Evolutionary conservation across 371 early-diverging fungal species (phyloP), one percentile per base, ranked within the genome.

Genomic region (Rhizomucor miehei): DNA sequence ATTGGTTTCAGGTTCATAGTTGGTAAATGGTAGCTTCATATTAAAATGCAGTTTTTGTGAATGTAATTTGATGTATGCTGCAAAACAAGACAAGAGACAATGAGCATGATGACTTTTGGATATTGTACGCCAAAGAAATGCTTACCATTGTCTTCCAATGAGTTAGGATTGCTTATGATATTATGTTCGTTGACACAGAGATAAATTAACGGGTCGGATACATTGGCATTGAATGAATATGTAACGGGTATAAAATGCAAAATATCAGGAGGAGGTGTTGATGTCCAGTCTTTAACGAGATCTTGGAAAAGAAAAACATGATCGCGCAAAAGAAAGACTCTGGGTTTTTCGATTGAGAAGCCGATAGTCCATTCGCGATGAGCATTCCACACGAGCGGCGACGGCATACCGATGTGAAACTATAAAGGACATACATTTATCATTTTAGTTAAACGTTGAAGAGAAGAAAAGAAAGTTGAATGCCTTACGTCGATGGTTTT

Each of bases 261-360:
- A 43, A 83, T 62, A 25, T 85, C 83, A 1, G 71, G 65, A 3
- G 86, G 63, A 29, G 67, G 69, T 13, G 80, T 72, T 0, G 86
- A 75, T 10, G 84, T 75, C 84, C 90, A 89, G 56, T 94, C 94
- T 37, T 81, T 81, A 49, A 81, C 63, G 12, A 90, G 57, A 62
- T 94, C 94, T 63, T 85, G 86, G 17, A 94, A 48, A 6, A 94
- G 66, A 5, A 82, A 83, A n/a, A 92, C 80, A 57, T 94, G 93
- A 46, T 94, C 93, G 10, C 90, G 79, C n/a, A 93, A 65, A 16
- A 92, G 58, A 56, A 77, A 88, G 12, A 89, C 63, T 21, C 69
- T 63, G 13, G 87, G 65, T 1, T 61, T 52, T 35, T 60, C 61
- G 9, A 82, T 44, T 6, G 60, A 56, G 13, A 84, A 51, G 13